Evolutionary conservation across 2,329 filamentous ascomycete genomes (phyloP).

Genomic region (Monosporascus sp.): DNA sequence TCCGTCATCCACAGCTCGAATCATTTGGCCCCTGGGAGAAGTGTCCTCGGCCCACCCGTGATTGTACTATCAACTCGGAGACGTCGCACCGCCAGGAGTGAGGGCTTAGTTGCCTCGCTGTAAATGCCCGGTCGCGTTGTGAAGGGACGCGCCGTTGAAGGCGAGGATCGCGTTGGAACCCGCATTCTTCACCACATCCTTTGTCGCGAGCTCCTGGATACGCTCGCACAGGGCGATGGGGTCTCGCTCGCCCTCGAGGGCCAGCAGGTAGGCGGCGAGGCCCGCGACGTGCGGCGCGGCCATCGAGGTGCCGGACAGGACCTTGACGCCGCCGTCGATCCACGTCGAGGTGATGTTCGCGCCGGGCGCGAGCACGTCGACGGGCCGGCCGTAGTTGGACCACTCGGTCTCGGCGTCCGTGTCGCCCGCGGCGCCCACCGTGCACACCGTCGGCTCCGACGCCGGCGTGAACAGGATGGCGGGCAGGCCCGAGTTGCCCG

Average conservation of each 20-base stretch:
- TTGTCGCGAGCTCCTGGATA: constrained; percentile 19
- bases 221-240: constrained; percentile 17
- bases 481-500: constrained; percentile 34
- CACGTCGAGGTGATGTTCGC: constrained; percentile 33
- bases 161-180: constrained; percentile 18
- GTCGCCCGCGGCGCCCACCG: constrained; percentile 26
- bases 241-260: constrained; percentile 37
- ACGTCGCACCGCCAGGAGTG: background rate
- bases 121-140: background rate
- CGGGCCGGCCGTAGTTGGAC: constrained; percentile 27
- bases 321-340: constrained; percentile 28
- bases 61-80: too few relatives aligned
- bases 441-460: constrained; percentile 26
- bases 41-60: too few relatives aligned
- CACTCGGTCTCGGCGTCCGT: constrained; percentile 21
- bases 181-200: constrained; percentile 12
- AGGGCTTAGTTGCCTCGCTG: background rate
- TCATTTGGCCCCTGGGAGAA: too few relatives aligned
- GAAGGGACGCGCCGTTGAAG: constrained; percentile 12
- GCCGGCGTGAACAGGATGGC: constrained; percentile 22
- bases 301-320: constrained; percentile 43
- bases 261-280: constrained; percentile 39
- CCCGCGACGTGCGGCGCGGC: constrained; percentile 37
- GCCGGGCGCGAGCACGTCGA: constrained; percentile 40
- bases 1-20: too few relatives aligned